Conservation (phyloP, 345 rosid genomes). For the Cardamine occulta region DNA sequence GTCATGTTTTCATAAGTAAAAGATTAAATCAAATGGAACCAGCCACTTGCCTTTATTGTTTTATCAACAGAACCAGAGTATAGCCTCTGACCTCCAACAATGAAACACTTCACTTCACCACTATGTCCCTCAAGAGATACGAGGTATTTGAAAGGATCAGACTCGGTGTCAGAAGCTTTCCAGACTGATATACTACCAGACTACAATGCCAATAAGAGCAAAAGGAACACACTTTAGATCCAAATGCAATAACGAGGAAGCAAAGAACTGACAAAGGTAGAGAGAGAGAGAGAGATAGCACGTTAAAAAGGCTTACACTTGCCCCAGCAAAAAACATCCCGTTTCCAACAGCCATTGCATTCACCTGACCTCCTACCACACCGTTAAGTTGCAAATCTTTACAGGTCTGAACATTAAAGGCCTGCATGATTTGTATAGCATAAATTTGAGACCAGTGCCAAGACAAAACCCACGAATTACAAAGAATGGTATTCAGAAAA, state of each 20-base stretch:
- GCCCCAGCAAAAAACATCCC: slow-evolving; percentile 63
- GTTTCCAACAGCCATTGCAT: slow-evolving; percentile 45
- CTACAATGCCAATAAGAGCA: slow-evolving; percentile 36
- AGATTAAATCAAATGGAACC: background rate
- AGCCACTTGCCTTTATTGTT: slow-evolving; percentile 50
- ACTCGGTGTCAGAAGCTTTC: slow-evolving; percentile 40
- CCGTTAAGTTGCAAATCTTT: slow-evolving; percentile 46
- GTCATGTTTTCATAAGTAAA: background rate
- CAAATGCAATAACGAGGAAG: background rate
- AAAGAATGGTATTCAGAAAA: background rate
- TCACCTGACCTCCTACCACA: slow-evolving; percentile 50
- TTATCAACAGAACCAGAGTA: slow-evolving; percentile 54
- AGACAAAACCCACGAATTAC: background rate
- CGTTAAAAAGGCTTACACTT: slow-evolving; percentile 46
- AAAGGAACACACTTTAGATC: background rate
- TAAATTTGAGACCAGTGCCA: background rate
- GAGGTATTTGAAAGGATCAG: slow-evolving; percentile 43
- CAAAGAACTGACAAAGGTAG: background rate
- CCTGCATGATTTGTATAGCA: slow-evolving; percentile 46
- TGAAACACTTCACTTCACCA: slow-evolving; percentile 42
- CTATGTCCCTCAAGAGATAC: slow-evolving; percentile 48
- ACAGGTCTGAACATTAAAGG: slow-evolving; percentile 50
- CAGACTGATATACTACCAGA: slow-evolving; percentile 53
- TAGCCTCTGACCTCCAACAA: slow-evolving; percentile 39
- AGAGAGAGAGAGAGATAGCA: background rate